Evolutionary conservation across 177 flowering plant genomes (phyloP).

Genomic region (Telopea speciosissima): DNA sequence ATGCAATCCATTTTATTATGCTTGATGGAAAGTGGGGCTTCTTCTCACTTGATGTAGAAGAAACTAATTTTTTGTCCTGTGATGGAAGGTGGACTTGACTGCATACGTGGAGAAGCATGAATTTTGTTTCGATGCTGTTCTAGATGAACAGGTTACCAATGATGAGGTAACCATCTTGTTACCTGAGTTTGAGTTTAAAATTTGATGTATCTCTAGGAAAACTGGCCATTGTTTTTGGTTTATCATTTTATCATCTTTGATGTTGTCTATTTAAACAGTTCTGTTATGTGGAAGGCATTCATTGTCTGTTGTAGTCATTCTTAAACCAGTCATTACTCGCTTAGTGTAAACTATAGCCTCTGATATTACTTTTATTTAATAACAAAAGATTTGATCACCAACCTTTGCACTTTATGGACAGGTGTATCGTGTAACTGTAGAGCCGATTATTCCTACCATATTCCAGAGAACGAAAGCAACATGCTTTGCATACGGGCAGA

Average conservation of each 20-base stretch:
- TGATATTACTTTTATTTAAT: too few species aligned
- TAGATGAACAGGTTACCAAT: slow-evolving; percentile 81
- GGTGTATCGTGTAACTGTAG: slow-evolving; percentile 87
- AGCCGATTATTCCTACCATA: slow-evolving; percentile 89
- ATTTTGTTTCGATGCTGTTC: slow-evolving; percentile 97
- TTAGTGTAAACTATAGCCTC: too few species aligned
- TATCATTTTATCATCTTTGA: not conserved
- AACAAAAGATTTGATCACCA: not conserved
- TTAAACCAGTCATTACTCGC: not conserved
- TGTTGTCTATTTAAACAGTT: too few species aligned
- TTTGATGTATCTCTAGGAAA: not conserved
- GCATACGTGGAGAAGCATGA: slow-evolving; percentile 99
- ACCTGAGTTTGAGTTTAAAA: not conserved
- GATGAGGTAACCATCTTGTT: slow-evolving; percentile 58
- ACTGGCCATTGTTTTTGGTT: not conserved
- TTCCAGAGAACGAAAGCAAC: slow-evolving; percentile 97
- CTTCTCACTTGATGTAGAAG: not conserved
- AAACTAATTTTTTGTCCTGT: slow-evolving; percentile 20
- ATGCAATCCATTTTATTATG: not conserved
- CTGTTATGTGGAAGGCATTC: too few species aligned
- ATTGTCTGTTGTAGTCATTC: too few species aligned
- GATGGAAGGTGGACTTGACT: slow-evolving; percentile 86
- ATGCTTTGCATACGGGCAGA: slow-evolving; percentile 99
- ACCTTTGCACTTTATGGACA: slow-evolving; percentile 23
- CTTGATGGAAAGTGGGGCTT: not conserved